A percentile compares a stretch with the other conserved stretches of the same genome.
These are phyloP conservation scores for Populus deltoides DNA, from an alignment of 345 rosid species.

Conservation along the genomic window DNA sequence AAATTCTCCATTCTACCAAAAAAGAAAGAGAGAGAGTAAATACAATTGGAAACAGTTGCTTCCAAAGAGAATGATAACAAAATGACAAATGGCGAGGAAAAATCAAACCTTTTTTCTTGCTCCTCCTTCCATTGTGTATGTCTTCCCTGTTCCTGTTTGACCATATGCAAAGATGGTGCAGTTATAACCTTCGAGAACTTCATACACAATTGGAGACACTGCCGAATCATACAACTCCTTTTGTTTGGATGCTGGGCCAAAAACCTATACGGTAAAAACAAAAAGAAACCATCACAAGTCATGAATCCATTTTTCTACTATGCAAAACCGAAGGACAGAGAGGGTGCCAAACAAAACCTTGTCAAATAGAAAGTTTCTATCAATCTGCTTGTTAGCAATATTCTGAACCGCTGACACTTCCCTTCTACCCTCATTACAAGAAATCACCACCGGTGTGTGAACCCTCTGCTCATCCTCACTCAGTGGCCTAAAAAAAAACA, in stretches of 20 bases:
- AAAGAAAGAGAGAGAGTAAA: conserved; percentile 1
- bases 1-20: conserved; percentile 85
- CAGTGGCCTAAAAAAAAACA: conserved; percentile 42
- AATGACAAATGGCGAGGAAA: not conserved
- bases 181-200: conserved; percentile 98
- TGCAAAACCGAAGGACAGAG: not conserved
- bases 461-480: conserved; percentile 74
- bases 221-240: conserved; percentile 78
- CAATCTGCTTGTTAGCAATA: conserved; percentile 96
- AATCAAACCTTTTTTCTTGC: conserved; percentile 76
- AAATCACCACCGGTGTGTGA: conserved; percentile 82
- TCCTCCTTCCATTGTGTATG: conserved; percentile 99
- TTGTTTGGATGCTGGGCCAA: conserved; percentile 90
- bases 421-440: conserved; percentile 79
- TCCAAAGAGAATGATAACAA: not conserved
- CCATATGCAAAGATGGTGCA: conserved; percentile 99
- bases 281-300: not conserved
- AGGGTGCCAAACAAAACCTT: conserved; percentile 45
- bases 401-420: conserved; percentile 86
- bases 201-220: conserved; percentile 86
- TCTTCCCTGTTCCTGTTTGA: conserved; percentile 97
- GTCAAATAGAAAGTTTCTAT: conserved; percentile 87
- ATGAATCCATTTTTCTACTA: not conserved
- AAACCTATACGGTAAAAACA: conserved; percentile 46
- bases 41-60: conserved; percentile 16